phyloP scores from a whole-genome alignment of 257 asterid genomes.

The Capsicum rhomboideum region DNA sequence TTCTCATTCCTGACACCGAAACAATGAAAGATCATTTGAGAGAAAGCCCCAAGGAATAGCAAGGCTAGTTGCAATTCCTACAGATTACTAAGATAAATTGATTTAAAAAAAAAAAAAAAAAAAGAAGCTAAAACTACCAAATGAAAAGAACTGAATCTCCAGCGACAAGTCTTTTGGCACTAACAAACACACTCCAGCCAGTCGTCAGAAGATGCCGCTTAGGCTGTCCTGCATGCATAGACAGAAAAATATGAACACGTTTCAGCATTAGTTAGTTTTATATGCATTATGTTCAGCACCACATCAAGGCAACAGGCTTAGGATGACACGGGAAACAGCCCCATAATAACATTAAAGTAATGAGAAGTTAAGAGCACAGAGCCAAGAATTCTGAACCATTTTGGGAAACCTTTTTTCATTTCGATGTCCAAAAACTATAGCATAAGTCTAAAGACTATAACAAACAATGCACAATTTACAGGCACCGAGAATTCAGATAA shows the following conservation, averaged over 20 bases:
- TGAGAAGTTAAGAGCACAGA: neutral
- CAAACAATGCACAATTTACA: neutral
- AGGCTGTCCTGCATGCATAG: conserved; percentile 41
- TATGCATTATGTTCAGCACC: neutral
- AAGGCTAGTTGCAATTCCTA: neutral
- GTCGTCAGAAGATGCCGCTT: conserved; percentile 54
- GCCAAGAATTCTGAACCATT: neutral
- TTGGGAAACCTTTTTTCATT: neutral
- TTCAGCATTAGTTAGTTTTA: neutral
- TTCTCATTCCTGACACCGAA: conserved; percentile 66
- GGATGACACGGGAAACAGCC: neutral
- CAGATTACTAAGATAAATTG: neutral
- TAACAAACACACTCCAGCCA: conserved; percentile 57
- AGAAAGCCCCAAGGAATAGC: neutral
- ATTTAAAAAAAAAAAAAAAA: too few species aligned
- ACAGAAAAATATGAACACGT: neutral
- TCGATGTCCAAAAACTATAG: neutral
- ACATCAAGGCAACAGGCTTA: neutral
- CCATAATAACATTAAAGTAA: neutral
- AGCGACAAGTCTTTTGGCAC: conserved; percentile 50
- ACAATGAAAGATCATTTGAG: neutral
- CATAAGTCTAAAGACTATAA: neutral
- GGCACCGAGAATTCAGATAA: neutral
- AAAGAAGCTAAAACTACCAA: conserved; percentile 30
- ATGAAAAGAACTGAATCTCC: conserved; percentile 52